Conservation (phyloP, 495 filamentous ascomycete genomes). For the Tuber borchii region DNA sequence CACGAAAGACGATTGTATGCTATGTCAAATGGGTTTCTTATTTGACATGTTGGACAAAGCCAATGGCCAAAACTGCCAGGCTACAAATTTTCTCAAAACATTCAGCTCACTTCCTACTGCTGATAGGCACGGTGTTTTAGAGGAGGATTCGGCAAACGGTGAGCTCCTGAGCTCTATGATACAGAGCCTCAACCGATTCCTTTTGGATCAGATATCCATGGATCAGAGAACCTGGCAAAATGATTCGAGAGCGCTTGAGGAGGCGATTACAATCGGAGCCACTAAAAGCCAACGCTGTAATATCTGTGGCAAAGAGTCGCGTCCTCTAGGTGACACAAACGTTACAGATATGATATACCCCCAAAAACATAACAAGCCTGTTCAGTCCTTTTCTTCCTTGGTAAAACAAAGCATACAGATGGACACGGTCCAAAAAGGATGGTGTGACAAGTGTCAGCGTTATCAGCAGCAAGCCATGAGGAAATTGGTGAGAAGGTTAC, state of each 20-base stretch:
- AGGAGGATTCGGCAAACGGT: constrained; percentile 64
- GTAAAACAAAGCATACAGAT: constrained; percentile 74
- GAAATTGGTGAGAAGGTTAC: constrained; percentile 71
- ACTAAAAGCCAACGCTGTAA: constrained; percentile 55
- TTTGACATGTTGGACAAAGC: constrained; percentile 98
- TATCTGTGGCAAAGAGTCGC: constrained; percentile 66
- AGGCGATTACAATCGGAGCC: constrained; percentile 33
- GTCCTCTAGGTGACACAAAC: constrained; percentile 46
- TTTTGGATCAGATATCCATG: constrained; percentile 63
- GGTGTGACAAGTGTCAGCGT: constrained; percentile 79
- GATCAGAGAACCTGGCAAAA: constrained; percentile 61
- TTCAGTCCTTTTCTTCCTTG: constrained; percentile 28
- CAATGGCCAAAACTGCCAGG: constrained; percentile 84
- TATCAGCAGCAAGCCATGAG: constrained; percentile 75
- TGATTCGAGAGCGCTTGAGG: constrained; percentile 54
- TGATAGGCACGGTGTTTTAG: constrained; percentile 63
- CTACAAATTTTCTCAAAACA: constrained; percentile 90
- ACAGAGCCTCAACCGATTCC: constrained; percentile 68
- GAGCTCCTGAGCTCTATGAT: constrained; percentile 65
- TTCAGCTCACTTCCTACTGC: constrained; percentile 73
- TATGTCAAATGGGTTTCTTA: constrained; percentile 91
- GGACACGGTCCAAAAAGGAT: constrained; percentile 63
- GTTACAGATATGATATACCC: constrained; percentile 84
- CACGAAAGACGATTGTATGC: constrained; percentile 68
- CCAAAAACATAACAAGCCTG: constrained; percentile 43